Conservation (phyloP, 306 rosid genomes). For the Canavalia ensiformis region DNA sequence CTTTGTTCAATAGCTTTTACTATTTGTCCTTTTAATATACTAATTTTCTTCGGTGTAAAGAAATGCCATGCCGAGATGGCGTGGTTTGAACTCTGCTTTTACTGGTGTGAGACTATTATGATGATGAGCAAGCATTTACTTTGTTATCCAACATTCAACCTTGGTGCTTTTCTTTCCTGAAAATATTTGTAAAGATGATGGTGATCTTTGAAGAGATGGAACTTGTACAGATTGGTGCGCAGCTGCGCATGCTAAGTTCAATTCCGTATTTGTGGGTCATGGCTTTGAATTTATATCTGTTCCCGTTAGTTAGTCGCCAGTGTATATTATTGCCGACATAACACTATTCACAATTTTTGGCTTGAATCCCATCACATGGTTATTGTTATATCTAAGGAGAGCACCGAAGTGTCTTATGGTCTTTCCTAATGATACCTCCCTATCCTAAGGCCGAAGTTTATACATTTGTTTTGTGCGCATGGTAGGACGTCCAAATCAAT, state of each 20-base stretch:
- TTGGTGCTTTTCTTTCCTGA: conserved; percentile 10
- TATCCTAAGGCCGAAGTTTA: conserved; percentile 38
- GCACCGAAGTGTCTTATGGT: conserved; percentile 37
- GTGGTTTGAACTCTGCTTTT: conserved; percentile 36
- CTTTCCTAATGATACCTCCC: conserved; percentile 36
- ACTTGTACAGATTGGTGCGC: conserved; percentile 5
- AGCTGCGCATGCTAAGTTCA: conserved; percentile 12
- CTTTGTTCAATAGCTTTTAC: conserved; percentile 36
- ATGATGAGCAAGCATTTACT: conserved; percentile 37
- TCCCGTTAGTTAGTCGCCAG: conserved; percentile 30
- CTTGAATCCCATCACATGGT: conserved; percentile 46
- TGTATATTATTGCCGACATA: conserved; percentile 51
- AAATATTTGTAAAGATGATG: conserved; percentile 18
- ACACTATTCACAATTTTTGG: conserved; percentile 32
- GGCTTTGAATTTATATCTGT: neutral
- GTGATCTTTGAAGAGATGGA: conserved; percentile 21
- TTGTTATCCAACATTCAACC: conserved; percentile 41
- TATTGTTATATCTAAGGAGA: conserved; percentile 47
- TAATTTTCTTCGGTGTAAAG: conserved; percentile 47
- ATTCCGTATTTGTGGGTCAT: conserved; percentile 40
- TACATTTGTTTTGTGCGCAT: conserved; percentile 46
- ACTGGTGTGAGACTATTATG: conserved; percentile 39
- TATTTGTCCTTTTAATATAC: conserved; percentile 37
- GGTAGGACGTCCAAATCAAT: conserved; percentile 51
- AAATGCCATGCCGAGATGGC: conserved; percentile 32